These are phyloP conservation scores for Stygiomarasmius scandens DNA, from an alignment of 1,284 basidiomycete species.

Conservation along the genomic window DNA sequence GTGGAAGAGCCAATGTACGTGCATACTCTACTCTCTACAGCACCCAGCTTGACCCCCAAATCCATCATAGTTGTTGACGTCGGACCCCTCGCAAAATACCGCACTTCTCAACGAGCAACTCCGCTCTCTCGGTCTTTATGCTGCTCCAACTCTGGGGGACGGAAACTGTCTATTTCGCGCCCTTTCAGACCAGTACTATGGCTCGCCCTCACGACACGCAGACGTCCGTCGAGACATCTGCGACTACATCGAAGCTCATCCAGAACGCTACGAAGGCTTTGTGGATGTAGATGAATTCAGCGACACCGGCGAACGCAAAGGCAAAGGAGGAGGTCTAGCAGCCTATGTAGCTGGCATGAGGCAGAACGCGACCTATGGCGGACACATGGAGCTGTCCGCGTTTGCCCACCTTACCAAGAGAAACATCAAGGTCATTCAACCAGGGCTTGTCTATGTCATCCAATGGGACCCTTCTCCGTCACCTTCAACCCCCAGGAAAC, in stretches of 20 bases:
- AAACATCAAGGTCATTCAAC: slow-evolving; percentile 90
- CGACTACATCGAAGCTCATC: slow-evolving; percentile 76
- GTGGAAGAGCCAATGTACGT: slow-evolving; percentile 17
- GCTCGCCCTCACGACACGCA: slow-evolving; percentile 70
- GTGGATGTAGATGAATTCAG: slow-evolving; percentile 73
- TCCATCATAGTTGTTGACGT: slow-evolving; percentile 46
- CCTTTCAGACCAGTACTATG: slow-evolving; percentile 81
- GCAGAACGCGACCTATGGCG: slow-evolving; percentile 77
- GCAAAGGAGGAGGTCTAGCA: slow-evolving; percentile 15
- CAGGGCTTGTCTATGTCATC: slow-evolving; percentile 83
- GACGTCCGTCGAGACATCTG: slow-evolving; percentile 78
- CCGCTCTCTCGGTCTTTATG: slow-evolving; percentile 74
- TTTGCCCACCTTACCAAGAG: slow-evolving; percentile 81
- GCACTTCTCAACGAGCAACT: slow-evolving; percentile 70
- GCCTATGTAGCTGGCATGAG: slow-evolving; percentile 17
- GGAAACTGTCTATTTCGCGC: slow-evolving; percentile 89
- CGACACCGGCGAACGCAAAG: slow-evolving; percentile 16
- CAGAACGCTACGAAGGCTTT: slow-evolving; percentile 81
- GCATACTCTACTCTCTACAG: background rate
- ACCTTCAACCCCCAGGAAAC: slow-evolving; percentile 25
- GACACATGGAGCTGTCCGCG: slow-evolving; percentile 88
- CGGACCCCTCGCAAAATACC: slow-evolving; percentile 68
- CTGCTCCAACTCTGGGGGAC: slow-evolving; percentile 78
- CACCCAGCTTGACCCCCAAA: slow-evolving; percentile 4
- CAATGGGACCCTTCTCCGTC: slow-evolving; percentile 65